Evolutionary conservation across 2,329 filamentous ascomycete species (phyloP), one percentile per base, ranked within the genome.

Genomic region (Cercospora sesami): DNA sequence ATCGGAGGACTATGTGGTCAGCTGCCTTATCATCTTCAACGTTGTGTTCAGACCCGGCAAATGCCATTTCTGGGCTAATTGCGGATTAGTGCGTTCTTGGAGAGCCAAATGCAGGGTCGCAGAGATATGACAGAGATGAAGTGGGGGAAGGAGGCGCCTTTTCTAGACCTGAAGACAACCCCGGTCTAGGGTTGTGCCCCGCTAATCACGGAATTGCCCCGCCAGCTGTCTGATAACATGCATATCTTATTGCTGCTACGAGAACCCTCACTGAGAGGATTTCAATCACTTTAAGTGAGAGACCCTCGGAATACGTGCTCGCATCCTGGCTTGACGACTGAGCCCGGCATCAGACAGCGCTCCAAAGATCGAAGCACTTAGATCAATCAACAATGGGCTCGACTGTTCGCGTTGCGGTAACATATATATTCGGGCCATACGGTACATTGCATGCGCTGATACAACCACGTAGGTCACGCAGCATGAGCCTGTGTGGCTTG

Each of bases 401-500:
- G 39, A 73, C 68, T 55, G 68, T 74, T 42, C 71, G 72, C 39
- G 71, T 74, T 30, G 71, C 71, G 36, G 71, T 73, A 66, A 55
- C 53, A 63, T 16, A 21, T 14, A 16, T 53, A 5, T 28, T 16
- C 14, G 5, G 30, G 23, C 2, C 21, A 26, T n/a, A 28, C 12
- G 16, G 14, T 5, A 16, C 7, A 16, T 14, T 16, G 21, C 14
- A 6, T 59, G 1, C n/a, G 10, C 28, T 45, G 39, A 42, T 5
- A 16, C 30, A 60, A 33, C 16, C 82, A 86, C 5, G 85, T 83
- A 30, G 84, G 69, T 85, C 12, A 82, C 85, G 0, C 87, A 90
- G 73, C 83, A 84, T 5, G 87, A 89, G 75, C 86, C 87, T 0
- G 82, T 80, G 1, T 90, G 87, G 86, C 80, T 90, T 7, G 85